Conservation (phyloP, 345 rosid species). For the Conringia planisiliqua region DNA sequence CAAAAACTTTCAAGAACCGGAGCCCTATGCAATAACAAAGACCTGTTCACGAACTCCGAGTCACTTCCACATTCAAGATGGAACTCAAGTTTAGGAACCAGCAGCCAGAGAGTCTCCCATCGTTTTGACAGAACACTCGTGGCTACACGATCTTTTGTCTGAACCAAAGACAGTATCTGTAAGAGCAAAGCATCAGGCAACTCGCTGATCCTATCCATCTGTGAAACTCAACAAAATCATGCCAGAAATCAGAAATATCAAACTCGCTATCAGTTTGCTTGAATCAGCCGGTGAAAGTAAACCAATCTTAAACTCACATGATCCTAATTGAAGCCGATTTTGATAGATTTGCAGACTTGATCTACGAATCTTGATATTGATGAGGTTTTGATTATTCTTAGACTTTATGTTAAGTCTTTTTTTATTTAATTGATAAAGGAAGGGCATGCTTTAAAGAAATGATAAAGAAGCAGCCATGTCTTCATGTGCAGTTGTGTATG, state of each 20-base stretch:
- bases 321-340: not conserved
- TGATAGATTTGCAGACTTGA: not conserved
- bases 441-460: not conserved
- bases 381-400: not conserved
- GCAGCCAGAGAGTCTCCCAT: slow-evolving; percentile 2
- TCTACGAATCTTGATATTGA: not conserved
- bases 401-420: not conserved
- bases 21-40: not conserved
- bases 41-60: not conserved
- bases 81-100: not conserved
- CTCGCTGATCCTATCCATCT: slow-evolving; percentile 7
- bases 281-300: not conserved
- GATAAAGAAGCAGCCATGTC: not conserved
- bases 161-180: not conserved
- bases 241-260: not conserved
- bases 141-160: not conserved
- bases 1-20: not conserved
- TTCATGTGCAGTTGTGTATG: not conserved
- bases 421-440: not conserved
- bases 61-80: not conserved
- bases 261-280: not conserved
- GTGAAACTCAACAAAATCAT: not conserved
- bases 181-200: slow-evolving; percentile 3
- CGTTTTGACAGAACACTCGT: slow-evolving; percentile 6
- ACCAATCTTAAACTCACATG: not conserved